Evolutionary conservation across 2,329 filamentous ascomycete genomes (phyloP).

Genomic region (Calcarisporium arbuscula): DNA sequence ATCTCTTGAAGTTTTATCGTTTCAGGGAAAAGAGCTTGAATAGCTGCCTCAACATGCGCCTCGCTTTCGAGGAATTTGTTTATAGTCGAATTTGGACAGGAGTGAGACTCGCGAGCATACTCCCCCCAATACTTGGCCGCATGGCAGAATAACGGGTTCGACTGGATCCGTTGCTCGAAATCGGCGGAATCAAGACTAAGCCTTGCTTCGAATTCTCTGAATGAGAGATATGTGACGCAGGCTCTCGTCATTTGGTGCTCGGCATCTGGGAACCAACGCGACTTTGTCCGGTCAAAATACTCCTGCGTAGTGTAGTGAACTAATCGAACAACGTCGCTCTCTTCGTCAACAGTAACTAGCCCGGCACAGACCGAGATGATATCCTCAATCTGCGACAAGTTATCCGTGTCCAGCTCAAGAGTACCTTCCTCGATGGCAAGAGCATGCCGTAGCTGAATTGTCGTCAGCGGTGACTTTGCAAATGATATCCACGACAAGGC

Average conservation of each 20-base stretch:
- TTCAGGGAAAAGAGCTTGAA: neutral
- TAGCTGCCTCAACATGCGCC: neutral
- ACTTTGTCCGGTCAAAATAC: neutral
- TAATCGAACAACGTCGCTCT: constrained; percentile 3
- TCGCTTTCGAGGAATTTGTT: neutral
- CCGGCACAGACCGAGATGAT: constrained; percentile 2
- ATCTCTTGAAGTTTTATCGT: too few relatives aligned
- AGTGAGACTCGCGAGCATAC: neutral
- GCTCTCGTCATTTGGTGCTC: neutral
- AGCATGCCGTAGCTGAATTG: constrained; percentile 2
- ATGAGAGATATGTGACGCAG: constrained; percentile 4
- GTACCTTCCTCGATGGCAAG: neutral
- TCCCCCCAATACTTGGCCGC: neutral
- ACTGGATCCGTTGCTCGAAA: neutral
- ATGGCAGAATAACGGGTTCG: neutral
- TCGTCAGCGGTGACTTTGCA: constrained; percentile 1
- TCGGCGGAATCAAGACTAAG: neutral
- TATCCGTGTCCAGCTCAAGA: neutral
- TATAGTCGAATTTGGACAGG: neutral
- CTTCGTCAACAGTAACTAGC: constrained; percentile 1
- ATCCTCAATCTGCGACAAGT: neutral
- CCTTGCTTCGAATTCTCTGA: neutral
- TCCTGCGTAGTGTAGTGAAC: constrained; percentile 4
- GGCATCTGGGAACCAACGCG: neutral
- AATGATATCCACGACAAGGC: constrained; percentile 2